Evolutionary conservation across 2,329 filamentous ascomycete species (phyloP).

Genomic region (Alternaria conjuncta): DNA sequence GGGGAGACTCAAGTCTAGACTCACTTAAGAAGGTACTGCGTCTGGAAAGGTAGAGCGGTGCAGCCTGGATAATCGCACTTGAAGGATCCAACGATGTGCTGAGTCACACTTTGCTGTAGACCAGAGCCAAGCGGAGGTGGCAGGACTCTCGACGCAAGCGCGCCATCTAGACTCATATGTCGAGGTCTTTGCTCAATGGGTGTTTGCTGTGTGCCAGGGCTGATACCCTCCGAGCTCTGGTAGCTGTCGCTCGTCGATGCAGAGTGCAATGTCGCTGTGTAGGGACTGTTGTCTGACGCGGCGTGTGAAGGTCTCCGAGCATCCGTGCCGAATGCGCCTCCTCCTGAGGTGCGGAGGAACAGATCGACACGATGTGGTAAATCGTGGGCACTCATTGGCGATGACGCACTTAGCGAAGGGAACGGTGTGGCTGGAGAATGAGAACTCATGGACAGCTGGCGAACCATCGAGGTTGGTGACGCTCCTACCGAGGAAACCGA

Average conservation of each 20-base stretch:
- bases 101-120: conserved; percentile 34
- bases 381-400: conserved; percentile 39
- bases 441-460: conserved; percentile 43
- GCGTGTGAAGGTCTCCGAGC: conserved; percentile 46
- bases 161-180: conserved; percentile 40
- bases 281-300: conserved; percentile 42
- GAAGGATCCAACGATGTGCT: conserved; percentile 41
- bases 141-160: conserved; percentile 37
- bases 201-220: conserved; percentile 36
- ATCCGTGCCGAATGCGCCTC: conserved; percentile 35
- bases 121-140: conserved; percentile 41
- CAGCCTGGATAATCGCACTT: conserved; percentile 70
- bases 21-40: conserved; percentile 75
- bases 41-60: conserved; percentile 76
- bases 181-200: conserved; percentile 36
- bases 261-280: conserved; percentile 40
- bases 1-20: conserved; percentile 19
- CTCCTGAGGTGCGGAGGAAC: conserved; percentile 40
- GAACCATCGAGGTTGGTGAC: conserved; percentile 44
- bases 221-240: conserved; percentile 46
- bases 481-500: conserved; percentile 46
- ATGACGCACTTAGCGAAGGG: conserved; percentile 39
- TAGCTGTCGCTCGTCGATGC: conserved; percentile 45
- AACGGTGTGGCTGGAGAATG: conserved; percentile 41
- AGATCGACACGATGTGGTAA: conserved; percentile 37